These are phyloP conservation scores for Colletotrichum sp. DNA, from an alignment of 2,329 filamentous ascomycete genomes.

Conservation along the genomic window DNA sequence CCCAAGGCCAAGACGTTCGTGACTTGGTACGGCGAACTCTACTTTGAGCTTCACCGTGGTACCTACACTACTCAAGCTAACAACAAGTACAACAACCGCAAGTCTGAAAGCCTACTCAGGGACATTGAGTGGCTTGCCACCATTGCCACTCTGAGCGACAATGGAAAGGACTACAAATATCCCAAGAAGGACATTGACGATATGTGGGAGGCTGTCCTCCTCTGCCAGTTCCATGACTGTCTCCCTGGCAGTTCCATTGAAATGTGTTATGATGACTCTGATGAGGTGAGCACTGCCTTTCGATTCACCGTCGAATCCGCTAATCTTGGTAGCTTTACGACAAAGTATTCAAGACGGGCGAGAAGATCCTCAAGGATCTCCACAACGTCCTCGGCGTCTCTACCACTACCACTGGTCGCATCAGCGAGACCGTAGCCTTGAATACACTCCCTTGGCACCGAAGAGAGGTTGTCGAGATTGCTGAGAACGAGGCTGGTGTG, in stretches of 20 bases:
- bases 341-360: constrained; percentile 78
- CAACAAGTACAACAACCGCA: constrained; percentile 94
- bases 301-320: not conserved
- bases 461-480: constrained; percentile 73
- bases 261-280: constrained; percentile 97
- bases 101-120: constrained; percentile 82
- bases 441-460: constrained; percentile 91
- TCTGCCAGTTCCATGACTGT: constrained; percentile 98
- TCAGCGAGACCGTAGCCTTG: constrained; percentile 65
- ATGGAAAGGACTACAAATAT: constrained; percentile 75
- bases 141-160: constrained; percentile 75
- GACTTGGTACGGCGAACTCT: constrained; percentile 98
- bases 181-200: constrained; percentile 92
- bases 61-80: constrained; percentile 98
- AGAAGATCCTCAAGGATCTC: constrained; percentile 73
- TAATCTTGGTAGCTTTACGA: constrained; percentile 69
- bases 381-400: constrained; percentile 70
- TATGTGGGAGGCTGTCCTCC: constrained; percentile 91
- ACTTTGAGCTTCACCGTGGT: constrained; percentile 95
- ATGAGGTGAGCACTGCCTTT: constrained; percentile 60
- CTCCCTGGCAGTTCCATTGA: constrained; percentile 93
- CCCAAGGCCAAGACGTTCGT: constrained; percentile 80
- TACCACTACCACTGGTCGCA: constrained; percentile 40
- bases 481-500: constrained; percentile 55
- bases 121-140: constrained; percentile 90